Conservation (phyloP, 768 basidiomycete species). For the Calocybe gangraenosa region DNA sequence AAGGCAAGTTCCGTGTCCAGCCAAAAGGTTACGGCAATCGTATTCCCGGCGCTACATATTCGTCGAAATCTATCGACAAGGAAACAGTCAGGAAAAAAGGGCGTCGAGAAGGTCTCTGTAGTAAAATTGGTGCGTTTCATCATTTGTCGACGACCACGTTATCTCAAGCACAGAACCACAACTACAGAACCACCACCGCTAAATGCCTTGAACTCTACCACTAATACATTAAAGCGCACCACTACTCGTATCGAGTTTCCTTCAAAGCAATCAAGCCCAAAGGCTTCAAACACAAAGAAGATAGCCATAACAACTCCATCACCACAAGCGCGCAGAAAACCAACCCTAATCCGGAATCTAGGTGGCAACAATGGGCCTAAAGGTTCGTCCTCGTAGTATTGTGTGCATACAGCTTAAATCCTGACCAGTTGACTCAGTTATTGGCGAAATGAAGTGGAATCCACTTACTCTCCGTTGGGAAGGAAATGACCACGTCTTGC, state of each 20-base stretch:
- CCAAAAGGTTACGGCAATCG: conserved; percentile 68
- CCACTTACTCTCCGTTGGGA: conserved; percentile 90
- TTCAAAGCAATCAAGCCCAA: conserved; percentile 27
- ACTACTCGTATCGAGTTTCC: conserved; percentile 52
- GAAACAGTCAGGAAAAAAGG: conserved; percentile 57
- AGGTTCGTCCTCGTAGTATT: conserved; percentile 42
- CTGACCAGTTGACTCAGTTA: conserved; percentile 47
- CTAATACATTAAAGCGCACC: conserved; percentile 55
- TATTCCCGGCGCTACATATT: conserved; percentile 49
- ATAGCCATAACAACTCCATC: conserved; percentile 44
- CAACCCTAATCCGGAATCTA: conserved; percentile 84
- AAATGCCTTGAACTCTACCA: conserved; percentile 33
- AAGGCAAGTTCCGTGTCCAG: conserved; percentile 68
- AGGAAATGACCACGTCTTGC: conserved; percentile 89
- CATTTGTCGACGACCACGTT: neutral
- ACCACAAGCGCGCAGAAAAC: conserved; percentile 60
- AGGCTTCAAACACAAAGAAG: conserved; percentile 41
- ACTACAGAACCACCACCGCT: conserved; percentile 20
- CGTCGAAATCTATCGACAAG: conserved; percentile 43
- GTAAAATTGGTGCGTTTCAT: conserved; percentile 37
- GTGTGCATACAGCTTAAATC: neutral
- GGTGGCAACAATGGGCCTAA: conserved; percentile 65
- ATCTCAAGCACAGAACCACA: neutral
- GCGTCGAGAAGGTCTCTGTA: conserved; percentile 39
- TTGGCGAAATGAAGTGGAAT: conserved; percentile 98